Evolutionary conservation across 352 stramenopile species (phyloP).

Genomic region (Phytopythium kandeliae): DNA sequence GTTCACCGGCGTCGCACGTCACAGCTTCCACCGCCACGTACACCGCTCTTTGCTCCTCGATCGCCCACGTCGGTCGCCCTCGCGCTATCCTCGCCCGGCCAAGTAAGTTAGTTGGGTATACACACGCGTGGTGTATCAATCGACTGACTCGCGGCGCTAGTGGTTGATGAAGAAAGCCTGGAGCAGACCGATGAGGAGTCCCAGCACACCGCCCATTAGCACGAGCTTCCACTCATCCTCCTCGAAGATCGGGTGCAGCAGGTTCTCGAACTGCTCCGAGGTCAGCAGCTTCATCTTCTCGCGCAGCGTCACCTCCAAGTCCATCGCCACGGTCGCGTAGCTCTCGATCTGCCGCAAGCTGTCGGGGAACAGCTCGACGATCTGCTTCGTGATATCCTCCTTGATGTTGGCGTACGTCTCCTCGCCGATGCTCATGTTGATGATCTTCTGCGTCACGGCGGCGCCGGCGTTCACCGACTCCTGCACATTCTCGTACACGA

Average conservation of each 20-base stretch:
- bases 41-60: neutral
- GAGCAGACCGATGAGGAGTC: constrained; percentile 87
- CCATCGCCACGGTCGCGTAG: constrained; percentile 91
- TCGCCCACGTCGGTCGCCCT: neutral
- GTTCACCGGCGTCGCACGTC: neutral
- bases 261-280: constrained; percentile 91
- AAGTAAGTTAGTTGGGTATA: neutral
- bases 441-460: constrained; percentile 72
- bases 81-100: neutral
- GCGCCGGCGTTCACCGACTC: constrained; percentile 78
- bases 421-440: constrained; percentile 78
- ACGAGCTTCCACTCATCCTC: constrained; percentile 99
- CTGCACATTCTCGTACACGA: constrained; percentile 88
- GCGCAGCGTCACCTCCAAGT: constrained; percentile 88
- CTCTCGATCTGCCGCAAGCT: constrained; percentile 88
- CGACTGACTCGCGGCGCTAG: constrained; percentile 16
- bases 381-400: constrained; percentile 85
- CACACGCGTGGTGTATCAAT: neutral
- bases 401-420: constrained; percentile 85
- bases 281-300: constrained; percentile 90
- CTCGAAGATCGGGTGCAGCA: constrained; percentile 98
- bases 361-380: constrained; percentile 84
- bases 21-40: neutral
- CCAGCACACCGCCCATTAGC: constrained; percentile 93
- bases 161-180: constrained; percentile 89